Percentiles rank a stretch among this genome's conserved stretches.
Evolutionary conservation across 192 early-diverging fungal genomes (phyloP).

Genomic region (Tieghemiomyces parasiticus): DNA sequence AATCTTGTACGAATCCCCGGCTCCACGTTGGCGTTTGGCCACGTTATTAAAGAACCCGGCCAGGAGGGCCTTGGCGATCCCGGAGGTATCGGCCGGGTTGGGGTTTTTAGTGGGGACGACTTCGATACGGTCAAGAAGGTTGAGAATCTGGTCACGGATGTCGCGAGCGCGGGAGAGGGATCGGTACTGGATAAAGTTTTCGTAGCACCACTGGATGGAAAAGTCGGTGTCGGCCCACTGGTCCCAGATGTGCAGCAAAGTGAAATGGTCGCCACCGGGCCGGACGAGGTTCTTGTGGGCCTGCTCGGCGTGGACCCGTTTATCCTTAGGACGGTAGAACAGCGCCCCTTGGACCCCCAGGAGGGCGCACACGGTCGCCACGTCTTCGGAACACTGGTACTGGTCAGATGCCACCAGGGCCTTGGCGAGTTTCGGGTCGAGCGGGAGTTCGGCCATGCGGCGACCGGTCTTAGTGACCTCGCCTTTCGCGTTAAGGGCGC

Average conservation of each 20-base stretch:
- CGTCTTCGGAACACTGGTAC: conserved; percentile 85
- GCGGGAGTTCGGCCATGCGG: conserved; percentile 96
- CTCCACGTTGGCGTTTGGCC: conserved; percentile 65
- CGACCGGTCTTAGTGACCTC: conserved; percentile 92
- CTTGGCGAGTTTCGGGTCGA: conserved; percentile 92
- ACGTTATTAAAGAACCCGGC: conserved; percentile 96
- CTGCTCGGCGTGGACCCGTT: conserved; percentile 84
- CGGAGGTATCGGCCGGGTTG: conserved; percentile 69
- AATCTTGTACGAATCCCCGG: conserved; percentile 83
- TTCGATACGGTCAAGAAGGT: conserved; percentile 84
- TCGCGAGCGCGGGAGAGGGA: conserved; percentile 83
- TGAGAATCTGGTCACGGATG: conserved; percentile 85
- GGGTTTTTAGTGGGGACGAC: conserved; percentile 66
- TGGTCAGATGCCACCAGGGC: conserved; percentile 82
- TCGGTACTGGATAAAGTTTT: conserved; percentile 90
- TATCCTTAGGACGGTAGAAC: conserved; percentile 81
- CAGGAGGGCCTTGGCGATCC: conserved; percentile 84
- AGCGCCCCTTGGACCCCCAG: conserved; percentile 67
- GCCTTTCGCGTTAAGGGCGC: conserved; percentile 81
- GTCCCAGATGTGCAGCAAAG: conserved; percentile 85
- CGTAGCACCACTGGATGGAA: conserved; percentile 90
- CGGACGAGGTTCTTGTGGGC: conserved; percentile 77
- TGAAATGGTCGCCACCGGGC: conserved; percentile 91
- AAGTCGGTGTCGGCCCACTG: conserved; percentile 80
- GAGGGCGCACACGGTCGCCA: conserved; percentile 88